Percentiles rank a stretch among this genome's conserved stretches.
Evolutionary conservation across 768 basidiomycete species (phyloP).

Genomic region (Mycena capillaripes): DNA sequence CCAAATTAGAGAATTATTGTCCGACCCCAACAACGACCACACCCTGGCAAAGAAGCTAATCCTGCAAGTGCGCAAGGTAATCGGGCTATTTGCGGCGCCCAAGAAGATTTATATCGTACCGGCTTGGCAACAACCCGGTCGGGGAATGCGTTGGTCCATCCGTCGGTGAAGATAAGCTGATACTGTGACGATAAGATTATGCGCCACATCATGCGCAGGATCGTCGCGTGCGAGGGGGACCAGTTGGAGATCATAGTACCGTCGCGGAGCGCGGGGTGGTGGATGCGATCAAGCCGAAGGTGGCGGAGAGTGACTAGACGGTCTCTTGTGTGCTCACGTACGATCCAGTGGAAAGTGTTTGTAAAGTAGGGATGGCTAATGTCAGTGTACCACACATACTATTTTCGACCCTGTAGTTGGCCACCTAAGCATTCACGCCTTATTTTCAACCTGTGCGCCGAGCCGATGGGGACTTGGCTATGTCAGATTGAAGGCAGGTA

Average conservation of each 20-base stretch:
- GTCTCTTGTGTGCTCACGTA: too few relatives aligned
- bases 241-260: slow-evolving; percentile 96
- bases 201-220: slow-evolving; percentile 97
- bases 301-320: slow-evolving; percentile 58
- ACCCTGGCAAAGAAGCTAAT: slow-evolving; percentile 88
- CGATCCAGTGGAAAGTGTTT: too few relatives aligned
- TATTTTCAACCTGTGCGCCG: too few relatives aligned
- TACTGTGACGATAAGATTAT: slow-evolving; percentile 67
- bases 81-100: slow-evolving; percentile 97
- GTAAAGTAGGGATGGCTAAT: too few relatives aligned
- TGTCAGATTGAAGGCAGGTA: too few relatives aligned
- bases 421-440: too few relatives aligned
- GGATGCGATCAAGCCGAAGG: slow-evolving; percentile 87
- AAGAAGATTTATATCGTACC: slow-evolving; percentile 89
- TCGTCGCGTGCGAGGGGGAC: slow-evolving; percentile 94
- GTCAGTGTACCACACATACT: too few relatives aligned
- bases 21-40: slow-evolving; percentile 76
- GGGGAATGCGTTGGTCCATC: slow-evolving; percentile 83
- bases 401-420: too few relatives aligned
- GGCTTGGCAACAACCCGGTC: slow-evolving; percentile 95
- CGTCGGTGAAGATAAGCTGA: too few relatives aligned
- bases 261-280: slow-evolving; percentile 91
- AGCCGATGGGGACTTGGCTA: too few relatives aligned
- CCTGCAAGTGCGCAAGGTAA: slow-evolving; percentile 97
- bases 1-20: slow-evolving; percentile 79